Percentiles rank a stretch among this genome's conserved stretches.
phyloP scores from a whole-genome alignment of 108 stramenopile species.

The Cyclotella choctawhatcheeana region DNA sequence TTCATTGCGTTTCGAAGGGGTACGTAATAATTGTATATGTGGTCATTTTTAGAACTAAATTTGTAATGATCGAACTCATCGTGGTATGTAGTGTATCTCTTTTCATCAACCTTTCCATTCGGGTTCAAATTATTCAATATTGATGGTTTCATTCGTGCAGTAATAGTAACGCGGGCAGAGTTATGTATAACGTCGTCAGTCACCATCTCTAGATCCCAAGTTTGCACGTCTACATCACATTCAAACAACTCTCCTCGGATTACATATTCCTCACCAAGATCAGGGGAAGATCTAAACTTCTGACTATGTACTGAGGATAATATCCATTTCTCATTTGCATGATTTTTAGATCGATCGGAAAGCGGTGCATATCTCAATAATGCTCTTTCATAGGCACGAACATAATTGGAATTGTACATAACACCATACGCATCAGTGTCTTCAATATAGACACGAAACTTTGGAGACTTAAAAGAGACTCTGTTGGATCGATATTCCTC shows the following conservation, averaged over 20 bases:
- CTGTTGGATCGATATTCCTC: background rate
- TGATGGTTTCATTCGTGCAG: background rate
- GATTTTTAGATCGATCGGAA: background rate
- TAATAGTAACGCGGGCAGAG: conserved; percentile 47
- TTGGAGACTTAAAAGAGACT: conserved; percentile 39
- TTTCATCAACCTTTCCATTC: conserved; percentile 11
- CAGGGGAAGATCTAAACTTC: conserved; percentile 65
- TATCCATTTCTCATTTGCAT: conserved; percentile 48
- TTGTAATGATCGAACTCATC: conserved; percentile 66
- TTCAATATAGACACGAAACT: conserved; percentile 71
- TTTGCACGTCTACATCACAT: conserved; percentile 21
- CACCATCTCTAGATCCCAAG: conserved; percentile 64
- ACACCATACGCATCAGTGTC: conserved; percentile 83
- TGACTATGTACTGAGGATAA: conserved; percentile 56
- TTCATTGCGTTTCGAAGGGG: conserved; percentile 70
- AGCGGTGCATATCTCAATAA: conserved; percentile 30
- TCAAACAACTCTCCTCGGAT: conserved; percentile 53
- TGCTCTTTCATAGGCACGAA: conserved; percentile 71
- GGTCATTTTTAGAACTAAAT: background rate
- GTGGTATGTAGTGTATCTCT: conserved; percentile 47
- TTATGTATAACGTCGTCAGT: conserved; percentile 54
- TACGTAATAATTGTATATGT: conserved; percentile 22
- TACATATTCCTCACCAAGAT: conserved; percentile 60
- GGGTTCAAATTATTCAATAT: background rate
- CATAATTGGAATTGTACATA: conserved; percentile 77